Conservation (phyloP, 73 alveolate species). For the Durusdinium trenchii region DNA sequence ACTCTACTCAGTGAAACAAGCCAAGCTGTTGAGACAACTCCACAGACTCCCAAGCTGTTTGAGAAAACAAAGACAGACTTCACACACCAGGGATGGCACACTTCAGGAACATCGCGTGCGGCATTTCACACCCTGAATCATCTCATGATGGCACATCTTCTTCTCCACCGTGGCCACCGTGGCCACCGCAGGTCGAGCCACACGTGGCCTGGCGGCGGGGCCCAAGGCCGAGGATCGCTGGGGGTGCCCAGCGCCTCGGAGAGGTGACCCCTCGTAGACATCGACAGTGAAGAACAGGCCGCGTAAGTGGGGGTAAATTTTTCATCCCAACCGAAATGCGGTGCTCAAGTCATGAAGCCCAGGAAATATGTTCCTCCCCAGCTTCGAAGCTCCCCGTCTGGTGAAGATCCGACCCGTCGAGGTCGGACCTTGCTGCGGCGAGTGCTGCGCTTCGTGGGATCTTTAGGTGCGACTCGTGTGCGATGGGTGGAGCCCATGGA, state of each 20-base stretch:
- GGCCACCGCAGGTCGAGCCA: conserved; percentile 59
- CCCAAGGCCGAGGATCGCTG: conserved; percentile 47
- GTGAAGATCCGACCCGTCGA: background rate
- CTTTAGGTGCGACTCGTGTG: too few species aligned
- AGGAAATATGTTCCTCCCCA: background rate
- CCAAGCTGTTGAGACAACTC: too few species aligned
- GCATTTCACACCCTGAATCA: too few species aligned
- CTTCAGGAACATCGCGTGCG: too few species aligned
- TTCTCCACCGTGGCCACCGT: too few species aligned
- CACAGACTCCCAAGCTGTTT: background rate
- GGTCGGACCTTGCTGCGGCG: conserved; percentile 48
- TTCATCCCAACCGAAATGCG: background rate
- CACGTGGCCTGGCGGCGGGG: conserved; percentile 61
- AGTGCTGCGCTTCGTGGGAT: conserved; percentile 70
- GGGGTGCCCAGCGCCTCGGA: background rate
- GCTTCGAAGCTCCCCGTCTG: background rate
- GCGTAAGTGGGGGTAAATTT: background rate
- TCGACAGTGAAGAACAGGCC: background rate
- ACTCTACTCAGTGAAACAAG: too few species aligned
- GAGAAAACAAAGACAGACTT: background rate
- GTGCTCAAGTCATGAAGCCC: background rate
- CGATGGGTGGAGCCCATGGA: too few species aligned
- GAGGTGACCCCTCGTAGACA: background rate
- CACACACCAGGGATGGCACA: background rate
- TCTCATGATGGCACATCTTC: too few species aligned